phyloP scores from a whole-genome alignment of 192 early-diverging fungal genomes.

The Thamnidium elegans region DNA sequence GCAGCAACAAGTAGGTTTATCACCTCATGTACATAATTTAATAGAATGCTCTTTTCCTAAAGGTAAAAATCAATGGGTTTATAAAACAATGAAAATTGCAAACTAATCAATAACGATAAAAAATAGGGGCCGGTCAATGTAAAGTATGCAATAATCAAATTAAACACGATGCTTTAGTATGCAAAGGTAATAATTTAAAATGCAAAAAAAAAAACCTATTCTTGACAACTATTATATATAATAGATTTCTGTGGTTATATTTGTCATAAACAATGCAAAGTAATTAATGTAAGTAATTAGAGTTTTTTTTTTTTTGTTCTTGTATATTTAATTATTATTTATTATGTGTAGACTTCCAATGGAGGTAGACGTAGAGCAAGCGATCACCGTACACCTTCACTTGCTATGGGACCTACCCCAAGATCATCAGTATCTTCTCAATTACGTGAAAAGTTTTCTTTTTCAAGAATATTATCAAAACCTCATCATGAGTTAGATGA shows the following conservation, averaged over 20 bases:
- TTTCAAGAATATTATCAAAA: slow-evolving; percentile 12
- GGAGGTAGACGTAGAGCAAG: too few relatives aligned
- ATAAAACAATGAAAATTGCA: not conserved
- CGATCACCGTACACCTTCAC: not conserved
- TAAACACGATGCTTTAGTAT: slow-evolving; percentile 52
- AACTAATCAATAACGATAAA: not conserved
- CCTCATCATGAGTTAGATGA: slow-evolving; percentile 2
- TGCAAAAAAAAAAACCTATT: not conserved
- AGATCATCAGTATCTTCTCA: slow-evolving; percentile 20
- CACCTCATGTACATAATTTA: slow-evolving; percentile 39
- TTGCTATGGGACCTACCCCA: slow-evolving; percentile 4
- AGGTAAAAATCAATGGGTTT: slow-evolving; percentile 35
- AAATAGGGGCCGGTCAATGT: slow-evolving; percentile 43
- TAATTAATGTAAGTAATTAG: slow-evolving; percentile 8
- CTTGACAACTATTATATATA: not conserved
- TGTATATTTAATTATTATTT: not conserved
- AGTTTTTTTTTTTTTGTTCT: not conserved
- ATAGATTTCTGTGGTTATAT: slow-evolving; percentile 31
- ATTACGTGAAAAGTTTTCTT: slow-evolving; percentile 12
- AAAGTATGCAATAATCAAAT: slow-evolving; percentile 44
- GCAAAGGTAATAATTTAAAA: slow-evolving; percentile 43
- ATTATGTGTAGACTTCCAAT: not conserved
- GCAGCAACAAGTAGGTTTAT: not conserved
- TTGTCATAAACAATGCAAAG: slow-evolving; percentile 38
- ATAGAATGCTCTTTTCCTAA: slow-evolving; percentile 56